Evolutionary conservation across 2,329 filamentous ascomycete genomes (phyloP), one percentile per base, ranked within the genome.

Genomic region (Exserohilum rostratum): DNA sequence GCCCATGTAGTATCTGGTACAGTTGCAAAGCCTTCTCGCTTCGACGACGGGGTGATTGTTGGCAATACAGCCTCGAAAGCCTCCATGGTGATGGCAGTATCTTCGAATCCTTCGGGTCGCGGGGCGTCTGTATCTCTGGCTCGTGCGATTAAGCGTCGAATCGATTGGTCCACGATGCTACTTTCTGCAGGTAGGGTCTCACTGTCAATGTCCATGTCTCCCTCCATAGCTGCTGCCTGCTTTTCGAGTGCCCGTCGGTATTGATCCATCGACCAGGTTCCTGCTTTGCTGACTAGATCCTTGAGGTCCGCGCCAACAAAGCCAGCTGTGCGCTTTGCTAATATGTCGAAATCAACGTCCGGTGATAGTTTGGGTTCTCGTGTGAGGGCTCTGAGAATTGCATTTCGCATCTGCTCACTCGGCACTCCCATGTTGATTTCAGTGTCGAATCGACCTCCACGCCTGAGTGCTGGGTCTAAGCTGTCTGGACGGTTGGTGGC

Each of bases 1-100:
- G 87, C 82, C 91, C 95, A 99, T 0, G 91, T 96, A 5, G 95
- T 93, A 71, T 93, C 88, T 6, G 95, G 95, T 39, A 98, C 91
- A 0, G 91, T 95, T 11, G 91, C 92, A 75, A 99, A 99, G 42
- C 95, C 95, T 77, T 99, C 93, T 45, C 92, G 87, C 73, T 93
- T 93, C 5, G 90, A 90, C 1, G 91, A 93, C 22, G 92, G 86
- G 71, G 91, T 84, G 58, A 96, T 85, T 53, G 85, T 84, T 9
- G 89, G 85, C 3, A 97, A 82, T 2, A 92, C 93, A 1, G 81
- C 79, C 20, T 88, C 79, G 74, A 98, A 95, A 60, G 96, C 77
- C 73, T 80, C 75, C 79, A 89, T 87, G 2, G 82, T 83, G 39
- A 90, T 84, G 0, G 79, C 77, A 11, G 85, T 78, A 11, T 79